Evolutionary conservation across 768 basidiomycete genomes (phyloP).

Genomic region (Clitopilus passeckerianus): DNA sequence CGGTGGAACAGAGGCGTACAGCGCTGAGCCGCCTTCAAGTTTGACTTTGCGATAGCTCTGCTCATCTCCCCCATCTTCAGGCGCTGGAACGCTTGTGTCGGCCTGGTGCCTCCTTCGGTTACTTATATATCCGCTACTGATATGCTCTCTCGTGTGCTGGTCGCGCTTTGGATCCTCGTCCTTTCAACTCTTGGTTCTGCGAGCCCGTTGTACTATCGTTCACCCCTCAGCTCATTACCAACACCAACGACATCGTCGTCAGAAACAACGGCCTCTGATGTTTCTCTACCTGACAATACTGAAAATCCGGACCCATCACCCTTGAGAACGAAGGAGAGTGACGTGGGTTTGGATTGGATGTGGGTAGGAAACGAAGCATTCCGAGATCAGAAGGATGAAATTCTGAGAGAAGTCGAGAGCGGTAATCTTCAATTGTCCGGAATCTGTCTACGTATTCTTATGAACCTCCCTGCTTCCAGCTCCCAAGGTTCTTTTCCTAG

Average conservation of each 20-base stretch:
- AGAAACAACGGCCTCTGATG: background rate
- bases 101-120: slow-evolving; percentile 21
- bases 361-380: slow-evolving; percentile 21
- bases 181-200: background rate
- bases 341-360: slow-evolving; percentile 16
- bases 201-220: background rate
- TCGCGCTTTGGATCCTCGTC: slow-evolving; percentile 5
- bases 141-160: slow-evolving; percentile 8
- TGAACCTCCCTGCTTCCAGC: slow-evolving; percentile 10
- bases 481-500: slow-evolving; percentile 32
- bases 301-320: background rate
- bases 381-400: slow-evolving; percentile 12
- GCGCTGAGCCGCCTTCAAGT: too few species aligned
- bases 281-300: background rate
- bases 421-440: slow-evolving; percentile 9
- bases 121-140: slow-evolving; percentile 1
- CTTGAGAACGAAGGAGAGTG: slow-evolving; percentile 1
- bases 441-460: background rate
- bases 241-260: slow-evolving; percentile 2
- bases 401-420: slow-evolving; percentile 11
- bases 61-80: slow-evolving; percentile 3
- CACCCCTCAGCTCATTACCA: slow-evolving; percentile 4
- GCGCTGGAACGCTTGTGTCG: slow-evolving; percentile 28
- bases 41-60: background rate
- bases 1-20: background rate